A percentile compares a stretch with the other conserved stretches of the same genome.
Evolutionary conservation across 805 yeast genomes (phyloP).

Genomic region (Ogataea siamensis): DNA sequence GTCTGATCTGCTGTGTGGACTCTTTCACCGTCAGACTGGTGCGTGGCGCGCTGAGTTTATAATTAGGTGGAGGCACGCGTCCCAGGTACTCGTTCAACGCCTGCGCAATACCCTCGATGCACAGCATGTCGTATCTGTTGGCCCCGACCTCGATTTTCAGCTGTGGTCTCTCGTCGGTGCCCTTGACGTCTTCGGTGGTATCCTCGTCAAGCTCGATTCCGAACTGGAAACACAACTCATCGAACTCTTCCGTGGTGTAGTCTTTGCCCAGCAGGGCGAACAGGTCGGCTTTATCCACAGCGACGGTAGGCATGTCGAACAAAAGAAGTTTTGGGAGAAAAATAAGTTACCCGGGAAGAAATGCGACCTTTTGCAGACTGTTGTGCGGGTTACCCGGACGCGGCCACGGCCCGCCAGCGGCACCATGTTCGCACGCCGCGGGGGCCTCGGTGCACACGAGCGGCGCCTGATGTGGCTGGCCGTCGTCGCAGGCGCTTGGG

Average conservation of each 20-base stretch:
- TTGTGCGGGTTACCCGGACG: slow-evolving; percentile 11
- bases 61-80: slow-evolving; percentile 60
- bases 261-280: slow-evolving; percentile 69
- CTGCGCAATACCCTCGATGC: slow-evolving; percentile 97
- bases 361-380: too few relatives aligned
- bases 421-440: too few relatives aligned
- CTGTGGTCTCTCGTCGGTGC: slow-evolving; percentile 90
- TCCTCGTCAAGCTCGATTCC: slow-evolving; percentile 98
- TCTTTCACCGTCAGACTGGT: slow-evolving; percentile 68
- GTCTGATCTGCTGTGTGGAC: slow-evolving; percentile 75
- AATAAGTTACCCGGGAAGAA: slow-evolving; percentile 13
- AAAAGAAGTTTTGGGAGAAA: slow-evolving; percentile 7
- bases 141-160: slow-evolving; percentile 97
- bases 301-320: slow-evolving; percentile 84
- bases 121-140: slow-evolving; percentile 95
- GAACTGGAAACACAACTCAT: slow-evolving; percentile 94
- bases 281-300: slow-evolving; percentile 92
- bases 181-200: slow-evolving; percentile 72
- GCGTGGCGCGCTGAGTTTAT: slow-evolving; percentile 61
- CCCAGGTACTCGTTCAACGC: slow-evolving; percentile 91
- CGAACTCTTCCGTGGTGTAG: slow-evolving; percentile 87
- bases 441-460: too few relatives aligned
- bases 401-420: too few relatives aligned
- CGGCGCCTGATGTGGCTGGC: too few relatives aligned
- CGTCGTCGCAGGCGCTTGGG: too few relatives aligned